phyloP scores from a whole-genome alignment of 2,329 filamentous ascomycete genomes.

The Scopulariopsis brevicaulis region DNA sequence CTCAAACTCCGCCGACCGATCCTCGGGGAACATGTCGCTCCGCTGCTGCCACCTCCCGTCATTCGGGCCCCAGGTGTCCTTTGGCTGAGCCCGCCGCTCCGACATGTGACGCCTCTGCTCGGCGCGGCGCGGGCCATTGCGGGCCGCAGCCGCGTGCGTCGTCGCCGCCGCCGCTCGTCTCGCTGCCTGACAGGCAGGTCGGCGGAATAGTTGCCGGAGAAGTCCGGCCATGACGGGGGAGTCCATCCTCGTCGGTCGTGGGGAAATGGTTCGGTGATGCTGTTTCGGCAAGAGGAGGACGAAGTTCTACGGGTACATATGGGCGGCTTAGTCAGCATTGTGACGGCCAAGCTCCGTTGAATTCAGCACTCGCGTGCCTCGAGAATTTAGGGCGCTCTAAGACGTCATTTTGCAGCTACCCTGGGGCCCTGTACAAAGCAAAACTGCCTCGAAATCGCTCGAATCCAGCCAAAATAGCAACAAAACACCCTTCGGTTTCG shows the following conservation, averaged over 20 bases:
- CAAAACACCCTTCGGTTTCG: neutral
- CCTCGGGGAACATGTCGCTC: constrained; percentile 59
- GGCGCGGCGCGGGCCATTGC: neutral
- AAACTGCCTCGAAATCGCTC: too few relatives aligned
- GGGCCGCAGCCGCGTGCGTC: constrained; percentile 9
- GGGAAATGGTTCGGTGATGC: neutral
- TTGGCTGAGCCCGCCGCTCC: neutral
- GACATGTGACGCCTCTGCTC: constrained; percentile 3
- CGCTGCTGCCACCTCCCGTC: constrained; percentile 82
- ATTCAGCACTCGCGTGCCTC: neutral
- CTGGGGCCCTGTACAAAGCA: neutral
- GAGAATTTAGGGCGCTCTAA: neutral
- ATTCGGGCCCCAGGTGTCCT: constrained; percentile 20
- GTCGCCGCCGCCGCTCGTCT: constrained; percentile 16
- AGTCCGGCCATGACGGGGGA: constrained; percentile 66
- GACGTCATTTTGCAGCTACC: neutral
- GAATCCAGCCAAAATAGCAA: neutral
- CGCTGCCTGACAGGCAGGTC: constrained; percentile 41
- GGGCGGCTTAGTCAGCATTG: neutral
- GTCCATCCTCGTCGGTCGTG: constrained; percentile 49
- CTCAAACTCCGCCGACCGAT: constrained; percentile 71
- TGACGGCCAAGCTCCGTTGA: neutral
- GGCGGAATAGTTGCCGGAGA: constrained; percentile 76
- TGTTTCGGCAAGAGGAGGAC: neutral
- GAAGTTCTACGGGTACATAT: neutral